Evolutionary conservation across 2,329 filamentous ascomycete species (phyloP), one percentile per base, ranked within the genome.

Genomic region (Remersonia thermophila): DNA sequence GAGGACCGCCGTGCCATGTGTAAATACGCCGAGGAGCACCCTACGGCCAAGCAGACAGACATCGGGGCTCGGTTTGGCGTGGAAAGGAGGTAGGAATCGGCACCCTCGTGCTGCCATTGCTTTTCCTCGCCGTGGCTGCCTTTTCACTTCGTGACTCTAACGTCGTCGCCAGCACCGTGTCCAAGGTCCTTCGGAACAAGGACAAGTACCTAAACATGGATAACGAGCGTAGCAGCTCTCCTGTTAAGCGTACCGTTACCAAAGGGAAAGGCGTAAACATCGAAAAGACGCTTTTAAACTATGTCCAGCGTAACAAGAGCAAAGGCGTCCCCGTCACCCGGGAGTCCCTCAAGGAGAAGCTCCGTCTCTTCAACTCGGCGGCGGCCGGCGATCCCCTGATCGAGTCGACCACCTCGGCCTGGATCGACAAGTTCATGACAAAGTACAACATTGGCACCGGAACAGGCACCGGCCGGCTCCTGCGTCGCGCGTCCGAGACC

Each of bases 331-430:
- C 77, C 12, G 65, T 94, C 29, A 80, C 73, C 23, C 84, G 93
- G 55, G 72, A 77, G n/a, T 75, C 83, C 47, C 89, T 95, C 50
- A 74, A 80, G 52, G 82, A 93, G 45, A 86, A 93, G 58, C 85
- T 85, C 1, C 71, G 71, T 33, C 78, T 85, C 44, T 95, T 95
- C 55, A 91, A 74, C 47, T 66, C 74, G 20, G 77, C 69, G 47
- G 95, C 89, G 87, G 69, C 96, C 25, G 85, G 93, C 52, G 93
- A 91, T 55, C 96, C 96, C 66, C 94, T 95, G 65, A 76, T 85
- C 54, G 94, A 89, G 62, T 80, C 20, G 5, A 23, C 20, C 20
- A 91, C 74, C 47, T 66, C 74, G 20, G 77, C 69, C 47, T 95
- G 89, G 87, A 69, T 96, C 25, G 85, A 94, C 52, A 93, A 91